These are phyloP conservation scores for Flaveria bidentis DNA, from an alignment of 129 eudicot genomes.

Conservation along the genomic window DNA sequence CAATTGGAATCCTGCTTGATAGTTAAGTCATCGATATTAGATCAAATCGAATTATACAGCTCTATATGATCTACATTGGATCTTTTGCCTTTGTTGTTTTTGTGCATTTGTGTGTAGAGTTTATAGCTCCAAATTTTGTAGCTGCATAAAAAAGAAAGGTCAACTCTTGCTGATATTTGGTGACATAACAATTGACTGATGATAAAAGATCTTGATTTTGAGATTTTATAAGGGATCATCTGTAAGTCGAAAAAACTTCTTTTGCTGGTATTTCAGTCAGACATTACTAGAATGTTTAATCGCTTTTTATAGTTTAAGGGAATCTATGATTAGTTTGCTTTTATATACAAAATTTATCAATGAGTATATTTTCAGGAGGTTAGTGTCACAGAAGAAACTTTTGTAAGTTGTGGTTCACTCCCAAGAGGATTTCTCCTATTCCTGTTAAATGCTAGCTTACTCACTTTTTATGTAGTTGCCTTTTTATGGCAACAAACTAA, in stretches of 20 bases:
- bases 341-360: constrained; percentile 2
- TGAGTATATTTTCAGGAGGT: constrained; percentile 5
- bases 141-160: background rate
- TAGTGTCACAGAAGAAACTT: constrained; percentile 7
- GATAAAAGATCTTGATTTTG: constrained; percentile 2
- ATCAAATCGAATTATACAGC: background rate
- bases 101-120: constrained; percentile 16
- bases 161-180: background rate
- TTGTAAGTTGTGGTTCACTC: constrained; percentile 4
- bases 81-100: constrained; percentile 7
- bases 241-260: background rate
- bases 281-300: background rate
- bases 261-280: constrained; percentile 9
- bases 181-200: background rate
- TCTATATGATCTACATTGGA: constrained; percentile 10
- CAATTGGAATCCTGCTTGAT: background rate
- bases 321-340: constrained; percentile 1
- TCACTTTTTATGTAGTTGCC: background rate
- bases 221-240: background rate
- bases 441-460: constrained; percentile 15
- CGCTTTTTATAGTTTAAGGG: background rate
- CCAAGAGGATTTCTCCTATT: background rate
- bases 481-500: background rate
- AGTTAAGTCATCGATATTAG: background rate
- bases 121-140: background rate